Evolutionary conservation across 768 basidiomycete genomes (phyloP), one percentile per base, ranked within the genome.

Genomic region (Tephrocybe sp.): DNA sequence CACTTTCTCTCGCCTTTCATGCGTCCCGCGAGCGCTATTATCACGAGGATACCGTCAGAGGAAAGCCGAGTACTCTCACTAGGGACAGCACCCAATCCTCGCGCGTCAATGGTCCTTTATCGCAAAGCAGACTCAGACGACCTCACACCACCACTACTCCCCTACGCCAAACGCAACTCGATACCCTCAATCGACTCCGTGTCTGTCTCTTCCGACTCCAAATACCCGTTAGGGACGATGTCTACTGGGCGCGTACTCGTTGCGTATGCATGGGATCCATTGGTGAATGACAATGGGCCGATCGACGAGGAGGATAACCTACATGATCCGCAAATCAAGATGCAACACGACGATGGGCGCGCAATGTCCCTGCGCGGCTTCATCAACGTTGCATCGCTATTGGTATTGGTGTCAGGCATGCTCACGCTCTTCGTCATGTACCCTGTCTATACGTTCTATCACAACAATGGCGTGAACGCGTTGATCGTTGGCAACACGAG

Each of bases 401-500:
- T 86, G 25, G 5, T 85, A 16, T 73, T 95, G 53, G 65, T 88
- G 18, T 19, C 63, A 9, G 76, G 71, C 1, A 66, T 95, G 47
- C 63, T 95, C 46, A 64, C 64, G 18, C 72, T 96, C 3, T 96
- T 95, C 63, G 80, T 89, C 42, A 78, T 81, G 22, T 93, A 88
- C 60, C 93, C 93, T 0, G 75, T 93, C n/a, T 58, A 66, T 28
- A 57, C 55, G 25, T 79, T 74, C 37, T 74, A 73, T 55, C 59
- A 57, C 7, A 63, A 73, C 50, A 63, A 74, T 47, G 60, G 64
- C 1, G 61, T 64, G 21, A 70, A 65, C 27, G 49, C 55, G 47
- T 61, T 76, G 30, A 84, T 84, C 47, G 74, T 79, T 28, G 74
- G 77, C 12, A 88, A 86, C 51, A 77, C 78, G 8, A 62, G 67